Evolutionary conservation across 306 rosid genomes (phyloP).

Genomic region (Cucumis hystrix): DNA sequence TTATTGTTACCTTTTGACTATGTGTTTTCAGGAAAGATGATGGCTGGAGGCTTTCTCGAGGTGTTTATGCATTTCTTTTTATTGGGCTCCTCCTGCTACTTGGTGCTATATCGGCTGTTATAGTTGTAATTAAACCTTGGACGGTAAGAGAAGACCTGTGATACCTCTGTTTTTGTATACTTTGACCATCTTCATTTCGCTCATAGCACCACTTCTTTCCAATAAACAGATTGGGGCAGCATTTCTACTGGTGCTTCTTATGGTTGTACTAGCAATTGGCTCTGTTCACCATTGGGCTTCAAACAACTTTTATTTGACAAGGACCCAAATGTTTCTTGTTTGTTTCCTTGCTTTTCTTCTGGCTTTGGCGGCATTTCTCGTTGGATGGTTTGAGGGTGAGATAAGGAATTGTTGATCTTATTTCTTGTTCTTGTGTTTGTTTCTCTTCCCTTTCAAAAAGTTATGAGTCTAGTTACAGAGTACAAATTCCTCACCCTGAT

Average conservation of each 20-base stretch:
- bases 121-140: slow-evolving; percentile 82
- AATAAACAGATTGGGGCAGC: slow-evolving; percentile 75
- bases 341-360: slow-evolving; percentile 86
- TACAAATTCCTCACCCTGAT: background rate
- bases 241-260: slow-evolving; percentile 87
- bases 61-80: slow-evolving; percentile 71
- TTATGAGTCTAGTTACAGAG: background rate
- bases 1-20: background rate
- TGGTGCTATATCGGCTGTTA: slow-evolving; percentile 91
- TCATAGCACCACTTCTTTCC: slow-evolving; percentile 7
- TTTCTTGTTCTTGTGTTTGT: background rate
- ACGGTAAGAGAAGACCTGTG: slow-evolving; percentile 43
- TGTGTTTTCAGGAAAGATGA: slow-evolving; percentile 85
- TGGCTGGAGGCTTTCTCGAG: slow-evolving; percentile 89
- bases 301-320: slow-evolving; percentile 95
- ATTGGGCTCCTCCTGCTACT: slow-evolving; percentile 88
- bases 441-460: background rate
- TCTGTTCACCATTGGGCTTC: slow-evolving; percentile 98
- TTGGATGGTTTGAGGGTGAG: slow-evolving; percentile 95
- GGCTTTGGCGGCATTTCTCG: slow-evolving; percentile 97
- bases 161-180: background rate
- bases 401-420: background rate
- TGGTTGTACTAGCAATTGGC: slow-evolving; percentile 86
- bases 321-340: slow-evolving; percentile 78
- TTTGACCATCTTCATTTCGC: background rate